Percentiles rank a stretch among this genome's conserved stretches.
These are phyloP conservation scores for Salix arbutifolia DNA, from an alignment of 345 rosid genomes.

Conservation along the genomic window DNA sequence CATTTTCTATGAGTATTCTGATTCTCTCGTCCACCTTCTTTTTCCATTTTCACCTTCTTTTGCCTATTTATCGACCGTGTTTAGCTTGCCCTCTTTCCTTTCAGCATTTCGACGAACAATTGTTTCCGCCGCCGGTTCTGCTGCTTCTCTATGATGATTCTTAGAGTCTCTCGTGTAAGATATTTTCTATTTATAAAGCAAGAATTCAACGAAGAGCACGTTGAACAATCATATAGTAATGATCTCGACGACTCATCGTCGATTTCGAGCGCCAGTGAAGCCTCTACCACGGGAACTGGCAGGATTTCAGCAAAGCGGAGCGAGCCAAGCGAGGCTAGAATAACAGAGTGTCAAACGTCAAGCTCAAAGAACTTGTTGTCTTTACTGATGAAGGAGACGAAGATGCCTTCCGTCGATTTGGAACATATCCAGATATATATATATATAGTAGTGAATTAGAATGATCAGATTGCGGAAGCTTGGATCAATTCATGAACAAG, in stretches of 20 bases:
- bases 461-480: no score
- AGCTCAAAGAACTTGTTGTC: no score
- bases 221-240: constrained; percentile 36
- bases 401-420: constrained; percentile 51
- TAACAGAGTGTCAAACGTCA: constrained; percentile 54
- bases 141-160: neutral
- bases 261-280: constrained; percentile 29
- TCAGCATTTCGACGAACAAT: neutral
- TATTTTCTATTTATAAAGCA: constrained; percentile 23
- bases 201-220: constrained; percentile 34
- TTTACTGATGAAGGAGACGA: constrained; percentile 40
- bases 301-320: constrained; percentile 3
- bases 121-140: neutral
- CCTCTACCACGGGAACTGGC: constrained; percentile 39
- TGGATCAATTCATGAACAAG: no score
- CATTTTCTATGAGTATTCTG: constrained; percentile 83
- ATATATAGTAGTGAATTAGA: no score
- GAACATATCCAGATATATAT: no score
- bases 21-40: constrained; percentile 96
- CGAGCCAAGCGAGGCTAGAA: constrained; percentile 21
- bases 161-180: neutral
- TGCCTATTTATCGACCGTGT: neutral
- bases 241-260: constrained; percentile 32
- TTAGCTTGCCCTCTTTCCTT: neutral
- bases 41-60: constrained; percentile 48